A percentile compares a stretch with the other conserved stretches of the same genome.
phyloP scores from a whole-genome alignment of 257 asterid genomes.

The Nicotiana tomentosiformis region DNA sequence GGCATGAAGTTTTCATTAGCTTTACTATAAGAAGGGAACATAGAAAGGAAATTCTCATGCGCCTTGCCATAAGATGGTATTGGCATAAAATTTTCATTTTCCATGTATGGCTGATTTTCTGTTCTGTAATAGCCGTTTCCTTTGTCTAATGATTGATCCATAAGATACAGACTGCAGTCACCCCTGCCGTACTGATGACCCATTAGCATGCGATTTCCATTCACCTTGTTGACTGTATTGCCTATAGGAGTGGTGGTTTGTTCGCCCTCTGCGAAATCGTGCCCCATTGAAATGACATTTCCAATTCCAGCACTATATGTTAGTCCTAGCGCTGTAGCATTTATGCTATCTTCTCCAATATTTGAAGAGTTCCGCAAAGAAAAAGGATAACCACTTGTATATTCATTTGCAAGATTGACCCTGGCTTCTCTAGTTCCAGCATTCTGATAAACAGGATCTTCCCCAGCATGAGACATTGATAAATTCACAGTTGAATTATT shows the following conservation, averaged over 20 bases:
- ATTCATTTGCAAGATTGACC: constrained; percentile 26
- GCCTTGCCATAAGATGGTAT: constrained; percentile 26
- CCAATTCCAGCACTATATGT: constrained; percentile 20
- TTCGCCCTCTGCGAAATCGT: background rate
- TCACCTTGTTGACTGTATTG: constrained; percentile 26
- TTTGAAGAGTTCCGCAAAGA: constrained; percentile 21
- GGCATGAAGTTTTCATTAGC: constrained; percentile 27
- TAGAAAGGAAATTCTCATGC: constrained; percentile 27
- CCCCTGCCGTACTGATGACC: constrained; percentile 32
- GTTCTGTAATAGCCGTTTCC: constrained; percentile 23
- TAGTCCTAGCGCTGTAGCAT: constrained; percentile 23
- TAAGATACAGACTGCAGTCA: constrained; percentile 23
- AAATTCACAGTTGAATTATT: constrained; percentile 30
- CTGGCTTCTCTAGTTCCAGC: constrained; percentile 30
- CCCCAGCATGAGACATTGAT: constrained; percentile 35
- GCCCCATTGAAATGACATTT: constrained; percentile 31
- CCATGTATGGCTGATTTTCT: constrained; percentile 28
- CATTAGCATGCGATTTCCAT: constrained; percentile 27
- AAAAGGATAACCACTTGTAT: constrained; percentile 31
- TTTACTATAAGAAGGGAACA: constrained; percentile 34
- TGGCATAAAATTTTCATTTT: constrained; percentile 26
- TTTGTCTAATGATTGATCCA: constrained; percentile 33
- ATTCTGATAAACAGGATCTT: constrained; percentile 35
- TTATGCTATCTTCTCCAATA: constrained; percentile 23
- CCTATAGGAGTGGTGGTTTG: background rate